Conservation (phyloP, 1,139 yeast species). For the Debaryomycetaceae sp. region DNA sequence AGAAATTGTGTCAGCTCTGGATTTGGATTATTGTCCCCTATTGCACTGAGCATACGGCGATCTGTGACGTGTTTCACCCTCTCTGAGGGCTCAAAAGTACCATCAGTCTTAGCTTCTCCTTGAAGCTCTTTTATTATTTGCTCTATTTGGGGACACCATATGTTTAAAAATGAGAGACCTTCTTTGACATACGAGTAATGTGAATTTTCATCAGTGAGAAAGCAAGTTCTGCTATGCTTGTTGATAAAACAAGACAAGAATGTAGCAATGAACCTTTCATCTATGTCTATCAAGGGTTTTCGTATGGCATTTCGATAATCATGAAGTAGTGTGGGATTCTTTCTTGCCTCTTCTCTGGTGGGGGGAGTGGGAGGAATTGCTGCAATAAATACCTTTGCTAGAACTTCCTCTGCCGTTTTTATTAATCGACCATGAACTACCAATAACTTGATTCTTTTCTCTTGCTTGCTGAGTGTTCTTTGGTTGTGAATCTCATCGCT, state of each 20-base stretch:
- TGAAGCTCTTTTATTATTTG: constrained; percentile 15
- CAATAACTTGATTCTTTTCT: constrained; percentile 21
- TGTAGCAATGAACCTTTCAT: constrained; percentile 27
- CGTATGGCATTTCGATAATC: constrained; percentile 17
- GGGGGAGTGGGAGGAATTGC: constrained; percentile 38
- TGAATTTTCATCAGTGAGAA: constrained; percentile 19
- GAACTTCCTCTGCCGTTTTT: constrained; percentile 25
- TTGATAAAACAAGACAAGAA: constrained; percentile 30
- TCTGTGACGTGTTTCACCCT: constrained; percentile 4
- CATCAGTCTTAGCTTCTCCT: constrained; percentile 2
- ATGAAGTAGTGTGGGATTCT: constrained; percentile 17
- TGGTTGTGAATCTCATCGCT: constrained; percentile 15
- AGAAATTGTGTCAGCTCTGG: constrained; percentile 1
- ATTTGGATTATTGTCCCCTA: not conserved
- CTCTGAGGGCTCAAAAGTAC: not conserved
- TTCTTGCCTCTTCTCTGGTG: constrained; percentile 20
- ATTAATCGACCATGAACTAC: constrained; percentile 28
- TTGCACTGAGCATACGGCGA: constrained; percentile 5
- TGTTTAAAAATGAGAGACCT: constrained; percentile 25
- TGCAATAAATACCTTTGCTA: constrained; percentile 22
- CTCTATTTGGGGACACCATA: constrained; percentile 35
- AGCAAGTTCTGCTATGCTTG: constrained; percentile 26
- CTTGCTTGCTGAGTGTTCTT: constrained; percentile 12
- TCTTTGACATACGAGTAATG: constrained; percentile 29
- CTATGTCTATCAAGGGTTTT: constrained; percentile 24